Percentiles rank a stretch among this genome's conserved stretches.
phyloP scores from a whole-genome alignment of 2,329 filamentous ascomycete species.

The Xylariaceae sp. region DNA sequence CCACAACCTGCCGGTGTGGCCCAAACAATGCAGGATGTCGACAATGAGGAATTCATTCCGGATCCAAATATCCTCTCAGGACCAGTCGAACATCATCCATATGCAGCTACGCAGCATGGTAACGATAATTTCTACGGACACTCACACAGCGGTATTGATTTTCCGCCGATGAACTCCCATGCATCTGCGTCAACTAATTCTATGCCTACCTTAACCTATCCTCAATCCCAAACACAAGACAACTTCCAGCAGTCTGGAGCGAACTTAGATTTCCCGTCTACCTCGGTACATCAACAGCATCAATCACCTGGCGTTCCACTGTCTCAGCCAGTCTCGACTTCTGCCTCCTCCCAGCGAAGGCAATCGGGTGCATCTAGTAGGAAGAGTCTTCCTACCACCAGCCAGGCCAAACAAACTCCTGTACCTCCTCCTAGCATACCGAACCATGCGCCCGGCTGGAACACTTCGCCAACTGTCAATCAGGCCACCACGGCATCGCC shows the following conservation, averaged over 20 bases:
- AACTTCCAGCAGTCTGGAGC: conserved; percentile 13
- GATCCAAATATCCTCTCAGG: conserved; percentile 30
- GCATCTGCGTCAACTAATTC: conserved; percentile 3
- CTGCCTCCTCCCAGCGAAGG: conserved; percentile 11
- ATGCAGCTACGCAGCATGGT: neutral
- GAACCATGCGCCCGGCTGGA: conserved; percentile 19
- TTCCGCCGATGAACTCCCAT: conserved; percentile 13
- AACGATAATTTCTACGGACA: conserved; percentile 23
- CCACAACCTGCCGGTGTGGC: neutral
- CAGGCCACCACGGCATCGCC: conserved; percentile 19
- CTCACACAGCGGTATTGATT: conserved; percentile 15
- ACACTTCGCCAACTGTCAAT: conserved; percentile 14
- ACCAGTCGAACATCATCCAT: conserved; percentile 19
- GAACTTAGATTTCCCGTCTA: conserved; percentile 11
- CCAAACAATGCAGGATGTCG: conserved; percentile 20
- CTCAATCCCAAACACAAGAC: conserved; percentile 17
- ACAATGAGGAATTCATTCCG: conserved; percentile 32
- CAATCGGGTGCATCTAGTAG: conserved; percentile 13
- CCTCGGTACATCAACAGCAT: conserved; percentile 12
- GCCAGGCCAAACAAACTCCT: conserved; percentile 22
- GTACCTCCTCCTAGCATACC: conserved; percentile 19
- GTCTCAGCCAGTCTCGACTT: conserved; percentile 7
- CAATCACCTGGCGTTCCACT: conserved; percentile 9
- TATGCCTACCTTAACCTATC: conserved; percentile 11
- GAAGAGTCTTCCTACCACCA: conserved; percentile 19